A percentile compares a stretch with the other conserved stretches of the same genome.
Conservation (phyloP, 768 basidiomycete genomes). For the Ephemerocybe angulata region DNA sequence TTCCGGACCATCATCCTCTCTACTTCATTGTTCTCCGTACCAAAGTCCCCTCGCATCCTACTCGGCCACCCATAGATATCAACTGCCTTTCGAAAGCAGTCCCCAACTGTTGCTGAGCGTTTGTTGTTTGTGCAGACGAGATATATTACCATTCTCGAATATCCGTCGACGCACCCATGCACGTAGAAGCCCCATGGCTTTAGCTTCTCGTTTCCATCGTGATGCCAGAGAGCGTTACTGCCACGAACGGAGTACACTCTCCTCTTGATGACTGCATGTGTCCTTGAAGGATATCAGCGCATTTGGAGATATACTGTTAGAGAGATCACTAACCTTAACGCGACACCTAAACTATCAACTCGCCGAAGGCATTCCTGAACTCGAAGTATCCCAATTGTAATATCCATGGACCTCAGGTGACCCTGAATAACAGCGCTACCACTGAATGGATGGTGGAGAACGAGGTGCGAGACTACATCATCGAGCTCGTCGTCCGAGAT, state of each 20-base stretch:
- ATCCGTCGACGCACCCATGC: constrained; percentile 37
- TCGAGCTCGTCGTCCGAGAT: constrained; percentile 22
- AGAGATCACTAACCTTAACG: constrained; percentile 20
- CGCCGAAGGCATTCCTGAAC: constrained; percentile 22
- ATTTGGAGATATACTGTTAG: no score
- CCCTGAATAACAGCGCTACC: constrained; percentile 27
- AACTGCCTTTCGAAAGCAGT: constrained; percentile 18
- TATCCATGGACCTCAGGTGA: constrained; percentile 22
- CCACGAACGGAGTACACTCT: constrained; percentile 28
- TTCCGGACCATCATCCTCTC: constrained; percentile 10
- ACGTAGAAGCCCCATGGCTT: constrained; percentile 33
- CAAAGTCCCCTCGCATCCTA: constrained; percentile 23
- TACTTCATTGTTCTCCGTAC: constrained; percentile 23
- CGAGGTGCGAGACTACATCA: constrained; percentile 13
- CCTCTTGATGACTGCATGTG: no score
- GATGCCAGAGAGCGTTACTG: constrained; percentile 33
- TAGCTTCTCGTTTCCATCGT: constrained; percentile 35
- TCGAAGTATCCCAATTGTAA: no score
- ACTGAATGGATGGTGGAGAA: constrained; percentile 20
- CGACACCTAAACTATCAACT: constrained; percentile 28
- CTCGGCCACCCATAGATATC: constrained; percentile 28
- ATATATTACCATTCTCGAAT: constrained; percentile 30
- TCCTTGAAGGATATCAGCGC: no score
- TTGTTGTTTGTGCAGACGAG: constrained; percentile 27
- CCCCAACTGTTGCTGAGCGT: constrained; percentile 18